Conservation (phyloP, 2,329 filamentous ascomycete species). For the Cryoendolithus antarcticus region DNA sequence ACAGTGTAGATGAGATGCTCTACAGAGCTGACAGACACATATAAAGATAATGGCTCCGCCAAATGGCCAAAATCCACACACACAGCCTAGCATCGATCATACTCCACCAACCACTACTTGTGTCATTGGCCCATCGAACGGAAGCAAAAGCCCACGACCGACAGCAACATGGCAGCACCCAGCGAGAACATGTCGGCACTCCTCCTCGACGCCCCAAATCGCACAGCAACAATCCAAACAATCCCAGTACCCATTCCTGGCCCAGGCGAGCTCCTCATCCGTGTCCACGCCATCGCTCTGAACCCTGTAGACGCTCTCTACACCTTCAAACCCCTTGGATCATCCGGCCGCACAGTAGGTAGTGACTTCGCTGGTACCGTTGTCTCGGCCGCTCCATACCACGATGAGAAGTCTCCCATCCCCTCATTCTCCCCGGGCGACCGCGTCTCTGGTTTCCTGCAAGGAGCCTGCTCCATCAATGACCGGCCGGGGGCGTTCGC, state of each 20-base stretch:
- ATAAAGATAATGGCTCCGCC: too few relatives aligned
- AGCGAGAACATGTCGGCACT: neutral
- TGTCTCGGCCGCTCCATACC: slow-evolving; percentile 9
- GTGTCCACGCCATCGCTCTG: slow-evolving; percentile 18
- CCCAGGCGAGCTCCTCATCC: slow-evolving; percentile 14
- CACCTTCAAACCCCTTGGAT: slow-evolving; percentile 23
- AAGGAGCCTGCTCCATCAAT: slow-evolving; percentile 32
- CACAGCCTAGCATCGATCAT: too few relatives aligned
- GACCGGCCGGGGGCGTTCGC: slow-evolving; percentile 35
- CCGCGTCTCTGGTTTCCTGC: slow-evolving; percentile 31
- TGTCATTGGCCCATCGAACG: too few relatives aligned
- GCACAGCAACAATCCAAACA: neutral
- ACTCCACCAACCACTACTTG: too few relatives aligned
- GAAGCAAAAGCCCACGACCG: too few relatives aligned
- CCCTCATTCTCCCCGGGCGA: slow-evolving; percentile 11
- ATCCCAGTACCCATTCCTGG: neutral
- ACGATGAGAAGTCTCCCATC: too few relatives aligned
- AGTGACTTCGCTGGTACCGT: slow-evolving; percentile 31
- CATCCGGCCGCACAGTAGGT: slow-evolving; percentile 24
- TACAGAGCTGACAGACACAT: too few relatives aligned
- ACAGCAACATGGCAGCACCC: too few relatives aligned
- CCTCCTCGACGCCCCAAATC: neutral
- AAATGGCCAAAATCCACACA: too few relatives aligned
- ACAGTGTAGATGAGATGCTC: too few relatives aligned
- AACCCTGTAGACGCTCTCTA: slow-evolving; percentile 26